A percentile compares a stretch with the other conserved stretches of the same genome.
phyloP scores from a whole-genome alignment of 2,329 filamentous ascomycete genomes.

The Sordariomycetes sp. region DNA sequence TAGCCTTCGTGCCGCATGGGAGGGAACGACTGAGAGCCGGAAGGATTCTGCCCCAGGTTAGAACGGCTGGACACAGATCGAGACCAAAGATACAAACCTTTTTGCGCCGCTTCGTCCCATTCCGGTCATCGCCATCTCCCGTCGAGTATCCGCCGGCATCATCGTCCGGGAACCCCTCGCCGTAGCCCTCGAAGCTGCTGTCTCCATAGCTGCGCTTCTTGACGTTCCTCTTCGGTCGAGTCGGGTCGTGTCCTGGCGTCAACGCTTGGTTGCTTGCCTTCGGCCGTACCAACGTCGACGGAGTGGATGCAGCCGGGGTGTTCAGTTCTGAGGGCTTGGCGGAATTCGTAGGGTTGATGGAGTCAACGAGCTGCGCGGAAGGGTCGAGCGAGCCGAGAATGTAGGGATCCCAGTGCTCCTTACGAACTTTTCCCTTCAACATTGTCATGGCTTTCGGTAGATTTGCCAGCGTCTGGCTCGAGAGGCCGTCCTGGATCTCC shows the following conservation, averaged over 20 bases:
- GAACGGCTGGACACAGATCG: constrained; percentile 18
- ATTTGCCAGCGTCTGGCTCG: constrained; percentile 27
- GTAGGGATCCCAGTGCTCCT: constrained; percentile 10
- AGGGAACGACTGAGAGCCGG: constrained; percentile 29
- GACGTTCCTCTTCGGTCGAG: constrained; percentile 51
- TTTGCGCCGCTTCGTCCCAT: constrained; percentile 51
- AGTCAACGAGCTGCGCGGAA: constrained; percentile 1
- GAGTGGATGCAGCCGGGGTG: constrained; percentile 32
- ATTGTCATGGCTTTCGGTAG: constrained; percentile 44
- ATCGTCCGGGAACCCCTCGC: constrained; percentile 61
- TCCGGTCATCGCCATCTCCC: constrained; percentile 49
- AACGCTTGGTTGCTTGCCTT: constrained; percentile 22
- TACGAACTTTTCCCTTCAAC: constrained; percentile 32
- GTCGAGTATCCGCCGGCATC: constrained; percentile 60
- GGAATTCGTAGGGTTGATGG: constrained; percentile 18
- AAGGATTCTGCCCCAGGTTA: constrained; percentile 36
- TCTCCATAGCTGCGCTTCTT: constrained; percentile 73
- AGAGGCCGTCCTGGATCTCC: constrained; percentile 43
- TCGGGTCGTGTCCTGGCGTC: constrained; percentile 28
- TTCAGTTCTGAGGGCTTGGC: constrained; percentile 39
- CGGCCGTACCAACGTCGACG: constrained; percentile 21
- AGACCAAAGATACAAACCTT: constrained; percentile 35
- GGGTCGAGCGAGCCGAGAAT: constrained; percentile 7
- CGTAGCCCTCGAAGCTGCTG: constrained; percentile 63
- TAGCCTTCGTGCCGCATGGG: constrained; percentile 41